Conservation (phyloP, 441 rosid genomes). For the Omphalea diandra region DNA sequence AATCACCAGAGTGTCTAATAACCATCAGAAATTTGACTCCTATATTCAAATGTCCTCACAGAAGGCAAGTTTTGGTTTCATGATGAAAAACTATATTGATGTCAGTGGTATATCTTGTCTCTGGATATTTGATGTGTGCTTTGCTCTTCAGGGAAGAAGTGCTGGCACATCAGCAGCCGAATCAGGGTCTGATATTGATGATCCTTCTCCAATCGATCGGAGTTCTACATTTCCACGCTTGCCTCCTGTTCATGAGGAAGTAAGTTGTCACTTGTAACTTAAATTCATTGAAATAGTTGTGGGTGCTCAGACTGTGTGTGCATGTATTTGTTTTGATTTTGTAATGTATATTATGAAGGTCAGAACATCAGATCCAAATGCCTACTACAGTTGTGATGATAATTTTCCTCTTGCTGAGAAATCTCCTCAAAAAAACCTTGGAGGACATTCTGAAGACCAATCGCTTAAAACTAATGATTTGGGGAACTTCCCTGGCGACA, state of each 20-base stretch:
- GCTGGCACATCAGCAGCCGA: slow-evolving; percentile 53
- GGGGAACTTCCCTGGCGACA: slow-evolving; percentile 22
- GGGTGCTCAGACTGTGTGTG: neutral
- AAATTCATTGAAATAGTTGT: neutral
- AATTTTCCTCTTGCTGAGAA: slow-evolving; percentile 40
- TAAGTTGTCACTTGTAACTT: slow-evolving; percentile 35
- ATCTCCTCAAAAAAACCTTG: slow-evolving; percentile 32
- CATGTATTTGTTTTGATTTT: neutral
- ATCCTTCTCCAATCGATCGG: slow-evolving; percentile 44
- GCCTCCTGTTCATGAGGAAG: slow-evolving; percentile 64
- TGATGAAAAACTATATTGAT: slow-evolving; percentile 4
- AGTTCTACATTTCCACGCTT: slow-evolving; percentile 45
- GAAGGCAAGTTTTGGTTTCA: slow-evolving; percentile 44
- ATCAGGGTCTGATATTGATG: slow-evolving; percentile 67
- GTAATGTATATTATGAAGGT: slow-evolving; percentile 42
- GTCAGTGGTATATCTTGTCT: slow-evolving; percentile 6
- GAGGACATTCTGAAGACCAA: slow-evolving; percentile 33
- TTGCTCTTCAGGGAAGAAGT: slow-evolving; percentile 45
- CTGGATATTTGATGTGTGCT: slow-evolving; percentile 13
- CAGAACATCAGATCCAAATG: slow-evolving; percentile 52
- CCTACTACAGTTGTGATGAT: slow-evolving; percentile 76
- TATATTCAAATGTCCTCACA: slow-evolving; percentile 44
- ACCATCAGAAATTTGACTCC: slow-evolving; percentile 45
- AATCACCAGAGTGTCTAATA: slow-evolving; percentile 50
- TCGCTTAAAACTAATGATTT: slow-evolving; percentile 27